Evolutionary conservation across 495 filamentous ascomycete species (phyloP), one percentile per base, ranked within the genome.

Genomic region (Xylaria intraflava): DNA sequence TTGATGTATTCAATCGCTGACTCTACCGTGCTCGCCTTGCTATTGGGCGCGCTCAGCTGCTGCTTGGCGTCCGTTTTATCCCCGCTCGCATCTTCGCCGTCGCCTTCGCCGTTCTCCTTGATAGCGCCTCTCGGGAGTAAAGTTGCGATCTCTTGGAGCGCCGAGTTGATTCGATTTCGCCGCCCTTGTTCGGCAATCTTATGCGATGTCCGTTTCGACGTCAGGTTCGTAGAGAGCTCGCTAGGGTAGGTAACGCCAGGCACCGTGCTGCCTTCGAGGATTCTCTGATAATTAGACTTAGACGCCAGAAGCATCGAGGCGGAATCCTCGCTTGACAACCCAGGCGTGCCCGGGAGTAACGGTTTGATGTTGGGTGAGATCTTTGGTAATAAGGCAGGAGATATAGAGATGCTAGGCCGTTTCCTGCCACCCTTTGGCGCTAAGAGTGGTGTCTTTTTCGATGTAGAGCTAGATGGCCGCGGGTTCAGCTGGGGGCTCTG

Each of bases 251-350:
- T 87, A 22, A 98, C 86, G 10, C 93, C 93, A 0, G 89, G 89
- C 4, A 95, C 82, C 39, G 86, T 82, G 36, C 86, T 97, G 39
- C 93, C 93, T 65, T 97, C 92, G 24, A 98, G 71, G 49, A 98
- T 93, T 62, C 96, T 93, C 65, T 98, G 93, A 64, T 98, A 98
- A 65, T 98, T 98, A 17, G 90, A 96, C 64, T 96, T 96, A 29
- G 87, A 87, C 10, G 92, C 89, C 20, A 98, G 76, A 41, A 96
- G 79, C 22, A 92, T 81, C 14, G 92, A 90, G 14, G 91, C 88
- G 1, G 87, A 81, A 57, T 94, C 77, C 42, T 81, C 80, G 22
- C 64, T 69, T 14, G 75, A 69, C 23, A 70, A 49, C 22, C 66
- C 65, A 17, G 70, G 58, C 3, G 73, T 80, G 43, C 89, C 87